phyloP scores from a whole-genome alignment of 257 asterid species.

The Rhazya stricta region DNA sequence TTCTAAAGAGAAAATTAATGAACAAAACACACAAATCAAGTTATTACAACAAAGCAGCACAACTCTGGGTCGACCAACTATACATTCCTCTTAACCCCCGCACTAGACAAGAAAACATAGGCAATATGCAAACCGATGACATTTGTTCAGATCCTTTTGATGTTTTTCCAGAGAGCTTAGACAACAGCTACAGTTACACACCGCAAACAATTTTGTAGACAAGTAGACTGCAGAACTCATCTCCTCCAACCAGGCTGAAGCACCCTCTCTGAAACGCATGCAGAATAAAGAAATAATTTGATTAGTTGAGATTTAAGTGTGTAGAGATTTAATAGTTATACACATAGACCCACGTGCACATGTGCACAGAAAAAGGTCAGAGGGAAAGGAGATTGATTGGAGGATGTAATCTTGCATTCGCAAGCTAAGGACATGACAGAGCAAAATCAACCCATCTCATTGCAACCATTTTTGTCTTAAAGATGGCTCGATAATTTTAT shows the following conservation, averaged over 20 bases:
- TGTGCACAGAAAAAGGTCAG: neutral
- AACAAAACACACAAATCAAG: constrained; percentile 14
- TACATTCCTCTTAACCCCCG: constrained; percentile 38
- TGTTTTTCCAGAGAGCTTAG: constrained; percentile 10
- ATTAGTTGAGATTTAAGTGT: too few relatives aligned
- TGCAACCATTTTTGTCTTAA: neutral
- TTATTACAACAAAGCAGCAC: constrained; percentile 9
- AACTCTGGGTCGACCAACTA: constrained; percentile 40
- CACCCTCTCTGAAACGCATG: constrained; percentile 52
- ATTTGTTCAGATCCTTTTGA: constrained; percentile 11
- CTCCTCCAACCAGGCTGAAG: constrained; percentile 93
- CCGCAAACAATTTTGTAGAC: constrained; percentile 11
- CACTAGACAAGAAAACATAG: constrained; percentile 30
- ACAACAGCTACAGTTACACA: constrained; percentile 8
- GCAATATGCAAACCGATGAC: constrained; percentile 28
- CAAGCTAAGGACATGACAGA: neutral
- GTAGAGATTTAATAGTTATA: neutral
- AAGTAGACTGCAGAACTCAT: constrained; percentile 30
- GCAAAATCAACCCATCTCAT: neutral
- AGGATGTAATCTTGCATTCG: neutral
- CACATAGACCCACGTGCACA: neutral
- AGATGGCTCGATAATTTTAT: neutral
- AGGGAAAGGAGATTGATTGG: neutral
- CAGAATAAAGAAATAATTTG: neutral
- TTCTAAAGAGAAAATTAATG: neutral